Evolutionary conservation across 371 early-diverging fungal species (phyloP), one percentile per base, ranked within the genome.

Genomic region (Mortierella polycephala): DNA sequence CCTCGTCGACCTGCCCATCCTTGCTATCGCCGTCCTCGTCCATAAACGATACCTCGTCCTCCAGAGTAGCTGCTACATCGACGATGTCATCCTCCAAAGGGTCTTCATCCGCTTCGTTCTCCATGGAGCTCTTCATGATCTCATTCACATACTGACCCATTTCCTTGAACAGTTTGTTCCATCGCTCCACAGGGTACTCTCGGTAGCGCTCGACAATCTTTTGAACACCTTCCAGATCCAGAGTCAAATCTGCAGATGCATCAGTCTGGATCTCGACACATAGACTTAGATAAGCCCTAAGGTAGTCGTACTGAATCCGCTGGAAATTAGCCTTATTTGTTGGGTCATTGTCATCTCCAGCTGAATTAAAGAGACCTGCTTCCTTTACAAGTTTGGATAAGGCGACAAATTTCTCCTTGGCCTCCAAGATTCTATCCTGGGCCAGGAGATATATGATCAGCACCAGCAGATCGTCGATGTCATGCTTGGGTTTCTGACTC

Each of bases 361-460:
- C 37, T 40, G 37, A 2, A 7, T 59, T 13, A 45, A 40, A 39
- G 14, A 61, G 57, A 10, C 51, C 42, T 8, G 52, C 39, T n/a
- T 56, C 57, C 57, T 42, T 30, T 23, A 53, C 57, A 40, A 70
- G 0, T 4, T 42, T 47, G 7, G 62, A 69, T 44, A 64, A 63
- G 50, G 37, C 71, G 51, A 53, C 69, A 71, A 30, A 84, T 47
- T 47, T 30, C 10, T 57, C 21, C 12, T 81, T 83, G 23, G 87
- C 89, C 47, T 89, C 90, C 14, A 74, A 68, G 61, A 88, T 81
- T 13, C 89, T 83, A 12, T 88, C 90, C 81, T 89, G 90, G 10
- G 85, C 69, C 13, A 88, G 13, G 20, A 89, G 69, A 52, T 89
- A 89, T 0, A 83, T 57, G 8, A 83, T 77, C 47, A 85, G 41